Conservation (phyloP, 768 basidiomycete genomes). For the Coprinopsis strossmayeri region DNA sequence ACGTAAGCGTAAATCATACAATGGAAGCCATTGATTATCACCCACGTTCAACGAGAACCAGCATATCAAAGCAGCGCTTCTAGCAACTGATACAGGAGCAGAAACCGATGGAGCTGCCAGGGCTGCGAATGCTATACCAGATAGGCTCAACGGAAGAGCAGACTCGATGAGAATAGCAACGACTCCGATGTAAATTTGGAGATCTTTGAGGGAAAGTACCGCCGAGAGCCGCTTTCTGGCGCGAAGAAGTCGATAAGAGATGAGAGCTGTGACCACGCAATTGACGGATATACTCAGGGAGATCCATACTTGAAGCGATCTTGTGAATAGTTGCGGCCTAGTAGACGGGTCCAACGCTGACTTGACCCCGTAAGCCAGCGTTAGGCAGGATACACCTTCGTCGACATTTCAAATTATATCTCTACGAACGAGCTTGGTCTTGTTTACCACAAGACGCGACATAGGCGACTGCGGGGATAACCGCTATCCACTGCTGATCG, state of each 20-base stretch:
- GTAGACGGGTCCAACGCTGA: background rate
- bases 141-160: slow-evolving; percentile 1
- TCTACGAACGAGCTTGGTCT: background rate
- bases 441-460: background rate
- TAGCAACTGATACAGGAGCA: background rate
- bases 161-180: slow-evolving; percentile 1
- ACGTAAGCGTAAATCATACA: no score
- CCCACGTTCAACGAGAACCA: slow-evolving; percentile 3
- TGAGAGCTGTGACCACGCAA: slow-evolving; percentile 1
- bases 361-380: background rate
- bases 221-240: background rate
- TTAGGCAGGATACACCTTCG: background rate
- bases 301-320: background rate
- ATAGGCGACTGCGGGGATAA: background rate
- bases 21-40: no score
- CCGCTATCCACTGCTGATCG: background rate
- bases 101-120: background rate
- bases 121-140: background rate
- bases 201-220: background rate
- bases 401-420: background rate
- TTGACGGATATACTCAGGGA: slow-evolving; percentile 1
- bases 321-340: background rate
- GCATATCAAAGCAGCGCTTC: background rate
- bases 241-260: slow-evolving; percentile 1
- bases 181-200: background rate